Base-by-base conservation (phyloP, 768 basidiomycete genomes). In the Mycena crocata region DNA sequence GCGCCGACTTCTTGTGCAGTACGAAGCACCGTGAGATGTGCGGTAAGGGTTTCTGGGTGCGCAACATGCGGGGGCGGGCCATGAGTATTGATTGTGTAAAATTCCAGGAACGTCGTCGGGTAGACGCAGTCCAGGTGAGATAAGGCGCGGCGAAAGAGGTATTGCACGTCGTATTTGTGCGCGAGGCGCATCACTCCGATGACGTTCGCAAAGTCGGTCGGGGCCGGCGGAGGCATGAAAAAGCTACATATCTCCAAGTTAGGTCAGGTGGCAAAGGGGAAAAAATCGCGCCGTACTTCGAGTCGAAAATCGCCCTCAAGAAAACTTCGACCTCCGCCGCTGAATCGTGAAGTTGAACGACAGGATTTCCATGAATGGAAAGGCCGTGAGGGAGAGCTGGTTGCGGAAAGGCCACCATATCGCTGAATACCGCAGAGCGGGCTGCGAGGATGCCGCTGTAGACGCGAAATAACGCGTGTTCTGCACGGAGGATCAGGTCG, bases 131-230 rank as follows among this genome's bases (percentile, higher is more conserved):
- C 49, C 7, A 50, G 30, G 19, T 50, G 49, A 30, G 28, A 50
- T 17, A 50, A n/a, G 28, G 49, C 49, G n/a, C 49, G 49, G 15
- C 32, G 49, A n/a, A 50, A 50, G 23, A 50, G 49, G 32, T 50
- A 50, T 31, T 50, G 49, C 15, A 50, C 49, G 28, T 50, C 49
- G 28, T 50, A 50, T 50, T 31, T 50, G 23, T 50, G 49, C 6
- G 49, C 49, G 14, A 50, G 49, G 30, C 49, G 49, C 28, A 50
- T 13, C 21, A 50, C 49, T n/a, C 49, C 49, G 49, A 50, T 50
- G 15, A 50, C 49, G 8, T 19, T n/a, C 8, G 32, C 7, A n/a
- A 50, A 50, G 4, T 50, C 28, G 14, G n/a, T n/a, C 5, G 17
- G 19, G n/a, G 49, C 30, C n/a, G 49, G 49, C 8, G 49, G 49